Percentiles rank a stretch among this genome's conserved stretches.
These are phyloP conservation scores for Hibiscus trionum DNA, from an alignment of 345 rosid genomes.

Conservation along the genomic window DNA sequence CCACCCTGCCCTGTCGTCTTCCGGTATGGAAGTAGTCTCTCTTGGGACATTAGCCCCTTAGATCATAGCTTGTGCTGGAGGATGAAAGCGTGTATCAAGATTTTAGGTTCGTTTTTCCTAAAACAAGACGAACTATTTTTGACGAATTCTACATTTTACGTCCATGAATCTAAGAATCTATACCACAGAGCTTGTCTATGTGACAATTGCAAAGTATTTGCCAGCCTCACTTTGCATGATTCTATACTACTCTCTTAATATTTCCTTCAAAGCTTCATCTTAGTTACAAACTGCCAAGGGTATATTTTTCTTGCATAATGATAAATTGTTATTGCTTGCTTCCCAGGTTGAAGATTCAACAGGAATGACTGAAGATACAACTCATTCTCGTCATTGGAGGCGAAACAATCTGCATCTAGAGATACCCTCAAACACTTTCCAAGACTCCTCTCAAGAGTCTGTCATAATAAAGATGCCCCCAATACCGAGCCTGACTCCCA, in stretches of 20 bases:
- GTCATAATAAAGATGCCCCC: slow-evolving; percentile 59
- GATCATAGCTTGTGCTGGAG: not conserved
- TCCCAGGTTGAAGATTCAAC: slow-evolving; percentile 44
- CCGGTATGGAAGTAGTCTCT: not conserved
- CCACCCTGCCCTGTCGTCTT: not conserved
- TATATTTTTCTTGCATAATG: slow-evolving; percentile 7
- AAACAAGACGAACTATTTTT: not conserved
- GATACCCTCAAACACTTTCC: slow-evolving; percentile 57
- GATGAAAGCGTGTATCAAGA: not conserved
- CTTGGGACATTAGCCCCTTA: not conserved
- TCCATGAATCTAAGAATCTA: not conserved
- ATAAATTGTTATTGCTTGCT: not conserved
- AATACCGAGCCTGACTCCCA: slow-evolving; percentile 72
- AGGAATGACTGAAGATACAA: slow-evolving; percentile 40
- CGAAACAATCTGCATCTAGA: slow-evolving; percentile 61
- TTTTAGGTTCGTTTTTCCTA: not conserved
- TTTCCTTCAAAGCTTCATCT: not conserved
- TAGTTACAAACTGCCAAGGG: not conserved
- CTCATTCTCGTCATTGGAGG: slow-evolving; percentile 49
- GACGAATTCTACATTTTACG: no score
- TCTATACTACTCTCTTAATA: not conserved
- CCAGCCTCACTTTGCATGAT: not conserved
- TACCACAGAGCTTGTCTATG: not conserved
- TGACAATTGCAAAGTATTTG: not conserved
- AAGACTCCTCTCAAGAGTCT: slow-evolving; percentile 39